Conservation (phyloP, 106 monocot species). For the Dendrobium chrysotoxum region DNA sequence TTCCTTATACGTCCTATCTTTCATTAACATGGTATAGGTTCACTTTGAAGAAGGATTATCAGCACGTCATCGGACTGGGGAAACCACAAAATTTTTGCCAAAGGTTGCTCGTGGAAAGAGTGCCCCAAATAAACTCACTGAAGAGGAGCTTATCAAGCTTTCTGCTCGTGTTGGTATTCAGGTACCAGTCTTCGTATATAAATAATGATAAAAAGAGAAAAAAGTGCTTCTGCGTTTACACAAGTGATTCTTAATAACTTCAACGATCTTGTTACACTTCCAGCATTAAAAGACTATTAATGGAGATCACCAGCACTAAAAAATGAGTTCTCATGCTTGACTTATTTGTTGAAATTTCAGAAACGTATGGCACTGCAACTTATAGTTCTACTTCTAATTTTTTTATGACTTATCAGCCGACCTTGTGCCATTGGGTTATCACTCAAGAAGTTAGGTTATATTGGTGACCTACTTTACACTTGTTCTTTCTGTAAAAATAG, state of each 20-base stretch:
- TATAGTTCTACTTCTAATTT: not conserved
- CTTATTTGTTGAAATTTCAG: not conserved
- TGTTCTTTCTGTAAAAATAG: not conserved
- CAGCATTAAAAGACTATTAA: not conserved
- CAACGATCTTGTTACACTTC: not conserved
- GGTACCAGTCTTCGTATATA: conserved; percentile 18
- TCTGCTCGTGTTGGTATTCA: conserved; percentile 61
- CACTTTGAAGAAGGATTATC: conserved; percentile 93
- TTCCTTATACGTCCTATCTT: not conserved
- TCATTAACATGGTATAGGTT: conserved; percentile 28
- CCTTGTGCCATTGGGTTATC: not conserved
- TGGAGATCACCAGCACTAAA: not conserved
- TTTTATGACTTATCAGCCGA: not conserved
- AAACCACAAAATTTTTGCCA: conserved; percentile 46
- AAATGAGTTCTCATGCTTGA: not conserved
- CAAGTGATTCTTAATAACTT: not conserved
- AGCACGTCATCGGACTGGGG: conserved; percentile 40
- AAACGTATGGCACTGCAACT: not conserved
- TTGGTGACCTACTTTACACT: not conserved
- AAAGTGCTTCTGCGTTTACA: not conserved
- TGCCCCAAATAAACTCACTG: conserved; percentile 66
- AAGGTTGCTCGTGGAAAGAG: conserved; percentile 65
- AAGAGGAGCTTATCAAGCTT: conserved; percentile 77
- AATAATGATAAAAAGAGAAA: not conserved
- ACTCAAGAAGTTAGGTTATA: not conserved